Evolutionary conservation across 2,329 filamentous ascomycete genomes (phyloP), one percentile per base, ranked within the genome.

Genomic region (Orbilia brochopaga): DNA sequence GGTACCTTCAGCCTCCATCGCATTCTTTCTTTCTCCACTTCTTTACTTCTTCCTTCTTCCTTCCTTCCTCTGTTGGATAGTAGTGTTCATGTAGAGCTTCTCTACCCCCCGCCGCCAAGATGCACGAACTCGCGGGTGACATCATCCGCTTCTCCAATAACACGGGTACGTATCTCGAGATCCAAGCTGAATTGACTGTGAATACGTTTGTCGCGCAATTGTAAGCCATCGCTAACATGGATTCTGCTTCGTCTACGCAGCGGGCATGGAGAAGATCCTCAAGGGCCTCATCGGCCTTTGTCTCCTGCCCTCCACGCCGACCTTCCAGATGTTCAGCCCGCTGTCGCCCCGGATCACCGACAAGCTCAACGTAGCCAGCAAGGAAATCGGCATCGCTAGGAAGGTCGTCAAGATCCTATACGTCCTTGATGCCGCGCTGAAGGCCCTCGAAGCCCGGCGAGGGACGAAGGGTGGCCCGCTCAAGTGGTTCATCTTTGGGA

Each of bases 61-160:
- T 13, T 42, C 13, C n/a, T 42, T 17, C 37, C 44, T 2, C 44
- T 21, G 44, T 48, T 10, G 3, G n/a, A 15, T 19, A 44, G 4
- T 13, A 17, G 13, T 5, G 40, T 44, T 44, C 13, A 48, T 44
- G 59, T 54, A 63, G 66, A 55, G 60, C 48, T 52, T 51, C 37
- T 44, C 46, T 50, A 27, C 53, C 40, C 48, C 61, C 55, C 32
- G 23, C 35, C 37, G 55, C 46, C 23, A 57, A 24, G 53, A 64
- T 73, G 59, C 56, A 61, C 40, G 69, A 55, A 73, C 23, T 67
- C 54, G 62, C 69, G 50, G 69, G 69, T 32, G 35, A 63, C 42
- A 67, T 73, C 48, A 67, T 73, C 62, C 69, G 69, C 52, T 73
- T 73, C 56, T 67, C 69, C 23, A 73, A 73, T 48, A 73, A 73